A percentile compares a stretch with the other conserved stretches of the same genome.
phyloP scores from a whole-genome alignment of 1,139 yeast species.

The Suhomyces ambrosiae region DNA sequence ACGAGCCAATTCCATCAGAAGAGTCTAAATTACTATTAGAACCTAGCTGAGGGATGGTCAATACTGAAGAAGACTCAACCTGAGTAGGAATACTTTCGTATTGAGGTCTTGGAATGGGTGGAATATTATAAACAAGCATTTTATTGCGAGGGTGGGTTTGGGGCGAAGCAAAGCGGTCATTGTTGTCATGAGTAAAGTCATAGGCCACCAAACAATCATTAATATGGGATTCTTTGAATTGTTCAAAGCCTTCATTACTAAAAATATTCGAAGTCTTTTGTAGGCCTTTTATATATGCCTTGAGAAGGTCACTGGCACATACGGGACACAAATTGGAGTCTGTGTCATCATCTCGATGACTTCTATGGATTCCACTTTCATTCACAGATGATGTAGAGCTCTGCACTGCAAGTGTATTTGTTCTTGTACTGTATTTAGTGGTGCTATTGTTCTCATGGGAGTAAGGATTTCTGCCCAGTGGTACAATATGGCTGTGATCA shows the following conservation, averaged over 20 bases:
- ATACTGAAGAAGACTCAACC: slow-evolving; percentile 13
- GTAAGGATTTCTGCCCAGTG: slow-evolving; percentile 8
- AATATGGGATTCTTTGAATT: slow-evolving; percentile 66
- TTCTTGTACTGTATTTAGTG: slow-evolving; percentile 29
- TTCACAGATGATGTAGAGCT: slow-evolving; percentile 31
- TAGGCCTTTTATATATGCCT: slow-evolving; percentile 47
- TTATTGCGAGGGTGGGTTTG: slow-evolving; percentile 58
- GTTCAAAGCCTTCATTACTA: slow-evolving; percentile 40
- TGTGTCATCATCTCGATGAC: slow-evolving; percentile 18
- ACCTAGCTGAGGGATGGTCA: slow-evolving; percentile 10
- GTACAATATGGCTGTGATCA: too few species aligned
- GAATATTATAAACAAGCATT: slow-evolving; percentile 80
- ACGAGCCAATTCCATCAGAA: slow-evolving; percentile 23
- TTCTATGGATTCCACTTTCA: slow-evolving; percentile 2
- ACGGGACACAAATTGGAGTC: slow-evolving; percentile 48
- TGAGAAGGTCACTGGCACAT: slow-evolving; percentile 54
- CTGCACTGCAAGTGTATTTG: slow-evolving; percentile 21
- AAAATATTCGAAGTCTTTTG: slow-evolving; percentile 23
- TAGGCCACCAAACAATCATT: slow-evolving; percentile 65
- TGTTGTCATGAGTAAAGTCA: slow-evolving; percentile 63
- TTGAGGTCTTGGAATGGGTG: slow-evolving; percentile 53
- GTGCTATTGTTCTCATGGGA: slow-evolving; percentile 18
- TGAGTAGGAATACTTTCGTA: slow-evolving; percentile 35
- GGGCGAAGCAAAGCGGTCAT: slow-evolving; percentile 43
- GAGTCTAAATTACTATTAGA: slow-evolving; percentile 3